These are phyloP conservation scores for Fragaria iinumae DNA, from an alignment of 306 rosid genomes.

Conservation along the genomic window DNA sequence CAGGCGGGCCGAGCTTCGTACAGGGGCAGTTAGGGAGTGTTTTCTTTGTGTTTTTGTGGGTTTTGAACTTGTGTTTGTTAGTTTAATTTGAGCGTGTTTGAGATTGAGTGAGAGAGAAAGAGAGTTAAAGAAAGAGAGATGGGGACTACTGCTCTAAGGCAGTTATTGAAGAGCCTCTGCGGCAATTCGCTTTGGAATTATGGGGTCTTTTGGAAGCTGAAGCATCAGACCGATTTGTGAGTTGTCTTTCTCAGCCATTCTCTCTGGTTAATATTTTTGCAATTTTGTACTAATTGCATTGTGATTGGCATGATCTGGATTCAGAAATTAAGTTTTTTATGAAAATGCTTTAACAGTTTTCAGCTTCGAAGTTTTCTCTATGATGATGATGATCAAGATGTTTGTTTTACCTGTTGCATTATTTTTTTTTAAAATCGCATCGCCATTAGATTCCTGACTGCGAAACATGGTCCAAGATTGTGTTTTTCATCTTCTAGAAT, in stretches of 20 bases:
- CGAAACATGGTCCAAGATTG: neutral
- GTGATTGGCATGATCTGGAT: neutral
- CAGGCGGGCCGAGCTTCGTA: slow-evolving; percentile 94
- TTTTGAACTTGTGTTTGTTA: slow-evolving; percentile 22
- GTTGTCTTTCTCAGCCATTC: neutral
- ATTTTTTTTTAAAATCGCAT: neutral
- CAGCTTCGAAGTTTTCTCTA: neutral
- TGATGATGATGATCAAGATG: neutral
- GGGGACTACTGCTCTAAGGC: slow-evolving; percentile 54
- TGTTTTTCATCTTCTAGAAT: neutral
- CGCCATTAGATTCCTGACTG: neutral
- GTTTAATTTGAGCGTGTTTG: slow-evolving; percentile 10
- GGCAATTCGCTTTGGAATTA: slow-evolving; percentile 65
- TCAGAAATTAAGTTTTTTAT: neutral
- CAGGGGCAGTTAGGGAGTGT: slow-evolving; percentile 69
- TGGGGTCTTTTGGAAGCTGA: slow-evolving; percentile 94
- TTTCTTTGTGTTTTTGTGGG: neutral
- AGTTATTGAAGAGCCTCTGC: slow-evolving; percentile 69
- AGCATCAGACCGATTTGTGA: slow-evolving; percentile 37
- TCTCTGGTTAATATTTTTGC: neutral
- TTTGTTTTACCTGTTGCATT: neutral
- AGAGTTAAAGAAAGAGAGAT: slow-evolving; percentile 27
- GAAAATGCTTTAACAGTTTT: neutral
- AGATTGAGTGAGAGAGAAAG: neutral
- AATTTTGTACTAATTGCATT: neutral